These are phyloP conservation scores for Cystobasidium onofrii DNA, from an alignment of 768 basidiomycete genomes.

Conservation along the genomic window DNA sequence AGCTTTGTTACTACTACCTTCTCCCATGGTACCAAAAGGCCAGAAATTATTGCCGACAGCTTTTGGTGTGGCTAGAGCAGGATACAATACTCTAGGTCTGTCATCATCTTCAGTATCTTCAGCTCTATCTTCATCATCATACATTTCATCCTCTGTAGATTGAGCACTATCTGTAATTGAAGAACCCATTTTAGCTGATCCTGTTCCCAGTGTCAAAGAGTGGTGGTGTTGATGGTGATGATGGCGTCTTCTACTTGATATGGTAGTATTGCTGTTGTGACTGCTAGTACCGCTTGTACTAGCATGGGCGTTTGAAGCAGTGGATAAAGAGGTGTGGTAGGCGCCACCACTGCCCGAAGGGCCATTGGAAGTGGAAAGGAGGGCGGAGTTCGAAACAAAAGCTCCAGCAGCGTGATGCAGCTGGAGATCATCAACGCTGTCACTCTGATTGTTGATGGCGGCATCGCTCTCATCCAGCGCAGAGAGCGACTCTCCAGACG, in stretches of 20 bases:
- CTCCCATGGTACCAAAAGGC: conserved; percentile 28
- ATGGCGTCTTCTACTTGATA: conserved; percentile 16
- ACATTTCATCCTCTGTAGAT: conserved; percentile 34
- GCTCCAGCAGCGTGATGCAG: neutral
- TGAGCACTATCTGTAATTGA: conserved; percentile 15
- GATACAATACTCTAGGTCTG: conserved; percentile 13
- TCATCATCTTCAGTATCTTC: conserved; percentile 16
- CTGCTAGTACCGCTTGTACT: neutral
- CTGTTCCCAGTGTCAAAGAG: conserved; percentile 13
- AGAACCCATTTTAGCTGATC: conserved; percentile 23
- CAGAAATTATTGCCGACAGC: conserved; percentile 16
- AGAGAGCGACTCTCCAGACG: conserved; percentile 33
- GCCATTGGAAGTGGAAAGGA: neutral
- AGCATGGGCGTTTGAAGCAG: neutral
- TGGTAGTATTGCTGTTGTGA: neutral
- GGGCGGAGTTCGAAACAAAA: neutral
- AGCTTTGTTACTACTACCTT: no score
- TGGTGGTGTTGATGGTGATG: conserved; percentile 9
- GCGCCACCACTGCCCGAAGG: neutral
- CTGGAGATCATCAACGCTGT: conserved; percentile 28
- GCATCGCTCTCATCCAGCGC: conserved; percentile 34
- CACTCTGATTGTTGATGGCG: conserved; percentile 28
- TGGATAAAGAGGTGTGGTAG: conserved; percentile 17
- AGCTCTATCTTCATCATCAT: conserved; percentile 7
- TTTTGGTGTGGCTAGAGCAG: conserved; percentile 33